Base-by-base conservation (phyloP, 2,329 filamentous ascomycete genomes). In the Diaporthe batatas region DNA sequence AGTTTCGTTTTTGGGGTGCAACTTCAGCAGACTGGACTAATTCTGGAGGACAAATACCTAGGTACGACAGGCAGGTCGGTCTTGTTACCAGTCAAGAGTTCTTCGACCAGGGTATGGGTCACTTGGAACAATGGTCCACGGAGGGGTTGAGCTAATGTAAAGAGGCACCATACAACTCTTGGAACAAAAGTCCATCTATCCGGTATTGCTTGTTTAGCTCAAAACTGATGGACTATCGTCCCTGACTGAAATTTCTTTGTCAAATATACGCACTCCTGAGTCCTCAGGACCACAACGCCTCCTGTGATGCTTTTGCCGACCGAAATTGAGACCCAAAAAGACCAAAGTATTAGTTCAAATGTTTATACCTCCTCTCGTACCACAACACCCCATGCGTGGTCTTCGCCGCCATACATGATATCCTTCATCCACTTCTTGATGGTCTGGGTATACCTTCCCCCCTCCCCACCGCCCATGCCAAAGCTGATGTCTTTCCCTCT, bases 351-450 rank as follows among this genome's bases (percentile, higher is more conserved):
- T 68, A 77, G n/a, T 18, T 73, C 62, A 77, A 34, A 59, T 29
- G 2, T 29, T 5, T 29, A 29, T 29, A 29, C 47, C 75, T 91
- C 87, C 81, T 93, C 91, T 68, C 89, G 84, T 47, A 95, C 86
- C 47, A 93, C 86, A 71, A 93, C 87, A 47, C 89, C 91, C 92
- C 93, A 95, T 62, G 89, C 84, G 80, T 94, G 92, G 72, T 91
- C 79, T 78, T 88, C 89, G 72, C 87, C 87, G 74, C 92, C 92
- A 80, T 92, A 94, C 91, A 94, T 94, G 82, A 95, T 93, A 76
- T 92, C 90, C 75, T 86, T 85, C 75, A 95, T 84, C 88, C 89
- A 92, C 49, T 83, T 83, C 86, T 93, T 94, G 80, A 94, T 83
- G 81, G 86, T 85, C 77, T 82, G 78, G n/a, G 91, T 91, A 78